Evolutionary conservation across 257 asterid genomes (phyloP).

Genomic region (Apocynum venetum): DNA sequence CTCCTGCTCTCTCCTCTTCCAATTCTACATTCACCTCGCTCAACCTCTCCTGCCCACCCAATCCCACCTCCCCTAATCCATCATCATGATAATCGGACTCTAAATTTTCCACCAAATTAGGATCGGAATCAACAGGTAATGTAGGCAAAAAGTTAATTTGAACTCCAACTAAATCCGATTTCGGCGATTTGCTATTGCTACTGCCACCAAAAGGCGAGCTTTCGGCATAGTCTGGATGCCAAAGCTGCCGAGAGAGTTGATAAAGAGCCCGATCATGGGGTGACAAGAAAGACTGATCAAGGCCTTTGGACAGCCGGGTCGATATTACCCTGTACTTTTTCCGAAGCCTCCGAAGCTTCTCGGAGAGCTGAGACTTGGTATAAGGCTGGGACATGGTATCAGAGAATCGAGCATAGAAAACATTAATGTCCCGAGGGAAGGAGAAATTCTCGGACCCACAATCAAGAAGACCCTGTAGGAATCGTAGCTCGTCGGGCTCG

Average conservation of each 20-base stretch:
- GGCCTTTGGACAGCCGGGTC: conserved; percentile 48
- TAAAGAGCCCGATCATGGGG: conserved; percentile 64
- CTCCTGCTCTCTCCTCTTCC: conserved; percentile 35
- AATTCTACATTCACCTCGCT: conserved; percentile 79
- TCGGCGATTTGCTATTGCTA: conserved; percentile 18
- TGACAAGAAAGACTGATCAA: conserved; percentile 46
- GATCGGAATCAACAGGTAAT: conserved; percentile 20
- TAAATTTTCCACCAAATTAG: conserved; percentile 12
- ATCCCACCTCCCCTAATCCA: conserved; percentile 18
- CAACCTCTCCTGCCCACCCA: conserved; percentile 30
- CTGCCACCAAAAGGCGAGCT: conserved; percentile 43
- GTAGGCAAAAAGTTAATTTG: conserved; percentile 50
- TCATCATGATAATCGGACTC: conserved; percentile 13
- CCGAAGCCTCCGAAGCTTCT: conserved; percentile 74
- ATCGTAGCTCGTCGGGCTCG: conserved; percentile 86
- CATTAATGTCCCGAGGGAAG: conserved; percentile 65
- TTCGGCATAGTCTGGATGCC: conserved; percentile 63
- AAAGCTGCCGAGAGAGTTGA: conserved; percentile 50
- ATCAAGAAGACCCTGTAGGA: conserved; percentile 58
- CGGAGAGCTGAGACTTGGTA: conserved; percentile 76
- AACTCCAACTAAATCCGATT: conserved; percentile 47
- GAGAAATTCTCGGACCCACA: conserved; percentile 42
- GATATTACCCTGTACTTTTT: conserved; percentile 70
- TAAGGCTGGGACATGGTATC: conserved; percentile 75
- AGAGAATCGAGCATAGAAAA: conserved; percentile 66